phyloP scores from a whole-genome alignment of 2,329 filamentous ascomycete species.

The Neonectria neomacrospora region DNA sequence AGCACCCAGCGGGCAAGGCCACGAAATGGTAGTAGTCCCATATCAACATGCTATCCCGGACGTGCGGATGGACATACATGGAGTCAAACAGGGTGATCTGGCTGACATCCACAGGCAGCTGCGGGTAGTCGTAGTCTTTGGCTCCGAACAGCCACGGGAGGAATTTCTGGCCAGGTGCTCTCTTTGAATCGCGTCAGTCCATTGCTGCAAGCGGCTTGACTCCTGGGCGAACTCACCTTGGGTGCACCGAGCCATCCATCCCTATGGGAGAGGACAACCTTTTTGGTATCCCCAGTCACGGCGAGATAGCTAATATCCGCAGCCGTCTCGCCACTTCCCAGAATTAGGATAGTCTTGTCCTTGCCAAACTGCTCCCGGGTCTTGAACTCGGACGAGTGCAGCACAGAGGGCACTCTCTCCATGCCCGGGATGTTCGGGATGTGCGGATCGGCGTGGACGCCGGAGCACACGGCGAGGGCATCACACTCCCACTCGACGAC shows the following conservation, averaged over 20 bases:
- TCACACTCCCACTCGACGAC: conserved; percentile 51
- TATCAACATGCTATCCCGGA: conserved; percentile 27
- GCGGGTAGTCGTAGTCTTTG: conserved; percentile 22
- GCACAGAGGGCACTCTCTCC: conserved; percentile 48
- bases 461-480: conserved; percentile 57
- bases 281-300: conserved; percentile 52
- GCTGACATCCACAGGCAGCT: conserved; percentile 47
- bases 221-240: conserved; percentile 21
- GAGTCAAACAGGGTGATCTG: conserved; percentile 56
- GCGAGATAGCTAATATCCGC: conserved; percentile 56
- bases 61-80: conserved; percentile 53
- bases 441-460: conserved; percentile 53
- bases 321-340: conserved; percentile 57
- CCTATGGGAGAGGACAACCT: conserved; percentile 54
- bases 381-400: conserved; percentile 58
- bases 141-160: conserved; percentile 31
- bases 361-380: conserved; percentile 51
- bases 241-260: conserved; percentile 49
- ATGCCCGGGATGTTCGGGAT: conserved; percentile 52
- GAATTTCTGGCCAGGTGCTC: conserved; percentile 19
- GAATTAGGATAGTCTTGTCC: conserved; percentile 52
- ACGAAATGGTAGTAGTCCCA: conserved; percentile 25
- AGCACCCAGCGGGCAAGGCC: conserved; percentile 34
- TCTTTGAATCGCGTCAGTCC: conserved; percentile 9
- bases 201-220: no score